Evolutionary conservation across 495 filamentous ascomycete genomes (phyloP), one percentile per base, ranked within the genome.

Genomic region (Aspergillus egyptiacus): DNA sequence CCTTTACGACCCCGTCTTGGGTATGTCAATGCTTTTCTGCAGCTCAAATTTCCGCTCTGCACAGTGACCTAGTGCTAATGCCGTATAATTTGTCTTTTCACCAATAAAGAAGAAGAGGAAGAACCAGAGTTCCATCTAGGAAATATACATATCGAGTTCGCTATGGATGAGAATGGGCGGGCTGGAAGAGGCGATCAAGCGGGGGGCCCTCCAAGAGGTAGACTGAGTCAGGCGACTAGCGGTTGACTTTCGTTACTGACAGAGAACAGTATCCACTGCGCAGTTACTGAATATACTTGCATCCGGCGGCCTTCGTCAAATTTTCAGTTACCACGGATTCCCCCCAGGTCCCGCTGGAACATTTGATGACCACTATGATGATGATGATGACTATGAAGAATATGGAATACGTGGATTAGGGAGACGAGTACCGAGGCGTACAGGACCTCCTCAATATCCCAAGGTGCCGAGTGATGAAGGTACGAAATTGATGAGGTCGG

Each of bases 381-480:
- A 66, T 7, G 57, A 65, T 5, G 63, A 68, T 2, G 58, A 65
- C 20, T 60, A 61, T 32, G 58, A 62, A 18, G 61, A 58, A 24
- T 42, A 54, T 31, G 59, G 51, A 11, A 32, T 54, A n/a, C 59
- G 60, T 27, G 53, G 61, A 46, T 54, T 56, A 13, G 52, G 57
- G 5, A 41, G 57, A n/a, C 50, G 60, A 28, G 28, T 23, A 41
- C 20, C 46, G 24, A 56, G 59, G 18, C 36, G 59, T 6, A 37
- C 55, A 0, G 60, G 64, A 7, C 67, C 72, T 28, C 67, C 72
- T 6, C 63, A 76, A 43, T 86, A 84, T 46, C 87, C 89, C 14
- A 82, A 82, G 48, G 80, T 94, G 0, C 90, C 90, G 0, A 91
- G 83, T 57, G 82, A 89, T 5, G 73, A 80, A 46, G 90, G 90